A percentile compares a stretch with the other conserved stretches of the same genome.
Evolutionary conservation across 257 asterid species (phyloP).

Genomic region (Solanum tarijense): DNA sequence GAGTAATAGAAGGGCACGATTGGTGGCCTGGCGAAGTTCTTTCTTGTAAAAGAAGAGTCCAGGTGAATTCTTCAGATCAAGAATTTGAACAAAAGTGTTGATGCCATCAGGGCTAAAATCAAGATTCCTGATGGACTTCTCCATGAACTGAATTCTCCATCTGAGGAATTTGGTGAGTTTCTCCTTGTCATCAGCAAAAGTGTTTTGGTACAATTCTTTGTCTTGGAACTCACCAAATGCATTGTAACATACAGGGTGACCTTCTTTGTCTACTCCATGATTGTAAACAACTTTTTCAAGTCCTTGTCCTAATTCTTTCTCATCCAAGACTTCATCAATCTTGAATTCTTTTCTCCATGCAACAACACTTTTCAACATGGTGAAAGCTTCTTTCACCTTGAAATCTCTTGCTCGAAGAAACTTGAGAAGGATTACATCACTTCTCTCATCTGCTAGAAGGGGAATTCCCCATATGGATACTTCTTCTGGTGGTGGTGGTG

Average conservation of each 20-base stretch:
- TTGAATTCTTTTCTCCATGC: constrained; percentile 77
- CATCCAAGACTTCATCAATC: constrained; percentile 53
- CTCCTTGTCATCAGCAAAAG: constrained; percentile 84
- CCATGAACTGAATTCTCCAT: constrained; percentile 72
- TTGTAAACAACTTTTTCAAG: constrained; percentile 73
- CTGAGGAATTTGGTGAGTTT: constrained; percentile 61
- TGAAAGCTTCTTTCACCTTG: constrained; percentile 77
- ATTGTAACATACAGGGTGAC: constrained; percentile 81
- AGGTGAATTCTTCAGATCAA: constrained; percentile 81
- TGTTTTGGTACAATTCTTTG: constrained; percentile 68
- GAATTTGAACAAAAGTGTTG: constrained; percentile 73
- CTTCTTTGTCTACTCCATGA: constrained; percentile 79
- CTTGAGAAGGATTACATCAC: constrained; percentile 76
- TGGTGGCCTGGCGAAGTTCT: constrained; percentile 72
- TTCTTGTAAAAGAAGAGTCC: constrained; percentile 72
- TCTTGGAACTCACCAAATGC: constrained; percentile 85
- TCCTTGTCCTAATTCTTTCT: constrained; percentile 43
- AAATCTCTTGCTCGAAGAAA: constrained; percentile 85
- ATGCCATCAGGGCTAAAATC: constrained; percentile 77
- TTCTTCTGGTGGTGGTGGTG: constrained; percentile 50
- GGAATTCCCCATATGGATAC: constrained; percentile 77
- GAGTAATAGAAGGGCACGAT: constrained; percentile 76
- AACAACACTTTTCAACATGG: constrained; percentile 81
- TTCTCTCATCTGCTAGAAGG: constrained; percentile 61
- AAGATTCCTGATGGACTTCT: constrained; percentile 67